These are phyloP conservation scores for Solanum aculeatissimum DNA, from an alignment of 305 asterid genomes.

Conservation along the genomic window DNA sequence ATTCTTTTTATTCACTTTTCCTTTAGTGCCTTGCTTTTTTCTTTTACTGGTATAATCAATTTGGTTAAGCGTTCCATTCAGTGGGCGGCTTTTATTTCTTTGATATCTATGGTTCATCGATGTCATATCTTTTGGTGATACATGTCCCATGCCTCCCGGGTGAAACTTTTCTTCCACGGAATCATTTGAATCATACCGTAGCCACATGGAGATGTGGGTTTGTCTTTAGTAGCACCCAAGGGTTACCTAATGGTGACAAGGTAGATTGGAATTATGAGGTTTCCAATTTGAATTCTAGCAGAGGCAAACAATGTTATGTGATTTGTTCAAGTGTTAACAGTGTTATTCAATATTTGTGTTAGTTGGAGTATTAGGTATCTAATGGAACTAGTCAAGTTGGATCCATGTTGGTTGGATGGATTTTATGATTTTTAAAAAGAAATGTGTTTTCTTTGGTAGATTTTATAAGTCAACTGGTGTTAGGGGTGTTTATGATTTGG, in stretches of 20 bases:
- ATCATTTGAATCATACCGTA: background rate
- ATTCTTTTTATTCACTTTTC: background rate
- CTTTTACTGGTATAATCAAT: background rate
- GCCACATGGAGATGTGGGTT: background rate
- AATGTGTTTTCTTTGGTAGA: background rate
- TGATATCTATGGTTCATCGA: background rate
- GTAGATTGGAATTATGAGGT: background rate
- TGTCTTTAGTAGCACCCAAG: background rate
- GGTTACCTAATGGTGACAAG: background rate
- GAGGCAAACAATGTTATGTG: background rate
- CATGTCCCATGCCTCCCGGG: background rate
- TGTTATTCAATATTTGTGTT: background rate
- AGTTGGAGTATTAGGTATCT: background rate
- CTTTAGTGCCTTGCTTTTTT: background rate
- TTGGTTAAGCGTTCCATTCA: background rate
- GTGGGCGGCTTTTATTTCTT: background rate
- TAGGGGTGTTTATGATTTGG: no score
- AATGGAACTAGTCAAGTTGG: background rate
- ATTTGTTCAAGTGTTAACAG: background rate
- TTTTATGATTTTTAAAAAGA: background rate
- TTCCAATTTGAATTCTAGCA: background rate
- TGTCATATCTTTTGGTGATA: background rate
- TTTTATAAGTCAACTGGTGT: background rate
- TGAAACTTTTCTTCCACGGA: background rate
- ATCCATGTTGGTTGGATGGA: background rate